Base-by-base conservation (phyloP, 2,329 filamentous ascomycete species). In the Ophiostoma montium region DNA sequence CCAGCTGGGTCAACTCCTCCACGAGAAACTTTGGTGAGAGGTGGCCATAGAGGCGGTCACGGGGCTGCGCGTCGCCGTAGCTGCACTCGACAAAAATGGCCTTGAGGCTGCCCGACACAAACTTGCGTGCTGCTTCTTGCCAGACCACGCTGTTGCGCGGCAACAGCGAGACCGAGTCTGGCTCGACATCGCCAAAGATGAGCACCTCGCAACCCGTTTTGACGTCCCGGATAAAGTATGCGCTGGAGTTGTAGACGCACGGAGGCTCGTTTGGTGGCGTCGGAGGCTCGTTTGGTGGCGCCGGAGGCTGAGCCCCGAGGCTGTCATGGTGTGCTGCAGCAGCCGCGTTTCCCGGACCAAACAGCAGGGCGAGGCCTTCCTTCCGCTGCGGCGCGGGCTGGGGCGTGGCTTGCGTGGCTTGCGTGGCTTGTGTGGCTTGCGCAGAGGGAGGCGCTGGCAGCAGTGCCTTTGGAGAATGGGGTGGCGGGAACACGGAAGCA, bases 31-130 rank as follows among this genome's bases (percentile, higher is more conserved):
- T 72, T 0, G 92, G 92, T 35, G 86, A 86, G 13, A 98, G 70
- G 58, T 98, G 92, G 0, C 92, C 92, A 56, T 88, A 98, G 0
- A 98, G 71, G 0, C 81, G 76, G 46, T 84, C 80, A 52, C 92
- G 81, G 19, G 78, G 73, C 58, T 88, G 83, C 8, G 77, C 76
- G 62, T 95, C 83, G 53, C 87, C 84, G 63, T 90, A 98, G 53
- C 86, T 94, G 64, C 90, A 96, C 68, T 98, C 92, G 57, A 98
- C 94, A 60, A 96, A 90, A 12, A 98, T 84, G 11, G 83, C 90
- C 0, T 73, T 75, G 0, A 98, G 72, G 4, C 74, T 71, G 1
- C 86, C 86, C 0, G 72, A 67, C 0, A 72, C 83, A 23, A 98
- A 80, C 61, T 94, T 95, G 9, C 83, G 83, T 0, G 89, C 90